These are phyloP conservation scores for Rutstroemia sp. DNA, from an alignment of 2,329 filamentous ascomycete species.

Conservation along the genomic window DNA sequence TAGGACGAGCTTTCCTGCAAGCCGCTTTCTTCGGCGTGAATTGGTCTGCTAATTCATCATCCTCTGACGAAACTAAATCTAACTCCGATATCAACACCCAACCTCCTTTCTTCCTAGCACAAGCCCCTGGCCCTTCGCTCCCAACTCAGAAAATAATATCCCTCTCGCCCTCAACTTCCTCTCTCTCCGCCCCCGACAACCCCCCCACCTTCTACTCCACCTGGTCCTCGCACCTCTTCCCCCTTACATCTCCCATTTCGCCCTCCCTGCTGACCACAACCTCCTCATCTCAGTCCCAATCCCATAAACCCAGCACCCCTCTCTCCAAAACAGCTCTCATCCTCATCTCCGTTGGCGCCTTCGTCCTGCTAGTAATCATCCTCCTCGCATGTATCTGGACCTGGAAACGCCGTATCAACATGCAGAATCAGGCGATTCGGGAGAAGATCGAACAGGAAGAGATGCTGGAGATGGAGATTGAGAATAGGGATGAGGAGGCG, in stretches of 20 bases:
- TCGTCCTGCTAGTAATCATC: background rate
- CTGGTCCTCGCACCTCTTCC: background rate
- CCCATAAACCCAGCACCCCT: background rate
- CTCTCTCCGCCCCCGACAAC: background rate
- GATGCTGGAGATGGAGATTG: background rate
- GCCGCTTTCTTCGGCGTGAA: background rate
- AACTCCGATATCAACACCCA: background rate
- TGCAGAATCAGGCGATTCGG: background rate
- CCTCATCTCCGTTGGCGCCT: background rate
- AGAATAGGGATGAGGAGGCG: background rate
- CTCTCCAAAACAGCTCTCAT: background rate
- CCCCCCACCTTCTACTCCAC: background rate
- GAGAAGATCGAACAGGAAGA: background rate
- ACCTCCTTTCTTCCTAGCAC: background rate
- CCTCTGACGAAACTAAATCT: background rate
- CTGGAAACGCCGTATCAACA: background rate
- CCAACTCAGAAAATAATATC: background rate
- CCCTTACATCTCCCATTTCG: background rate
- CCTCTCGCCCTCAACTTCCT: background rate
- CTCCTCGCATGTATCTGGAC: background rate
- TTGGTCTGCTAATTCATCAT: background rate
- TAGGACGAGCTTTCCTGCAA: background rate
- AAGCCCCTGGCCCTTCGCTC: background rate
- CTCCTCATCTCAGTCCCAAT: background rate
- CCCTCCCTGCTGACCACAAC: background rate